Base-by-base conservation (phyloP, 2,329 filamentous ascomycete species). In the Epichloe gansuensis region DNA sequence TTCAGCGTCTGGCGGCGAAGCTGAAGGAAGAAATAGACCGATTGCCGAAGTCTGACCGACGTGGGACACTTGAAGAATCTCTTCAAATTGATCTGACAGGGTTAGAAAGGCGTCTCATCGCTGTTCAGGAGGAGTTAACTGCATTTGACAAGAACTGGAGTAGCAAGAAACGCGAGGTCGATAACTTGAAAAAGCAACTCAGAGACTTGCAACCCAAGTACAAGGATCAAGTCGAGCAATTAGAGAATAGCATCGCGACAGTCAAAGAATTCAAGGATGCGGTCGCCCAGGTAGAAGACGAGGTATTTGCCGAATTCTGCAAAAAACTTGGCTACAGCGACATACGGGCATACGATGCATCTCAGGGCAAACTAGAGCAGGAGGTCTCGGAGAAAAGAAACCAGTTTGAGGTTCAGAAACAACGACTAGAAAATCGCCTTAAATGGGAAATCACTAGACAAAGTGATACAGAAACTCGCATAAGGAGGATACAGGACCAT, bases 311-410 rank as follows among this genome's bases (percentile, higher is more conserved):
- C 23, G 75, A 76, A 41, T 98, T 98, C 71, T 98, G 93, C 71
- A 79, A 60, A 81, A 87, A 51, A n/a, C 80, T 96, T 21, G 89
- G 90, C 0, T 97, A 95, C 65, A 76, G 80, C 53, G 85, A 94
- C 61, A 94, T 98, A 57, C 87, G 91, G 53, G 87, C 89, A 53
- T 98, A 97, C 62, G 89, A 97, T 65, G 85, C 85, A 27, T 90
- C 94, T 59, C 93, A 97, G 68, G 91, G 93, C 47, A 89, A 86
- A 42, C 73, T 95, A 47, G 90, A 97, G 67, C 88, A 95, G 65
- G 89, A 97, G 65, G 87, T 87, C 44, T 84, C 84, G 0, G 84
- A 93, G 67, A 90, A 90, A 72, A 88, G 88, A 56, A 82, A 87
- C 50, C 84, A 90, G 58, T 97, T 95, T 60, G 86, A 85, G 52